Base-by-base conservation (phyloP, 805 yeast genomes). In the Candida michaelii region DNA sequence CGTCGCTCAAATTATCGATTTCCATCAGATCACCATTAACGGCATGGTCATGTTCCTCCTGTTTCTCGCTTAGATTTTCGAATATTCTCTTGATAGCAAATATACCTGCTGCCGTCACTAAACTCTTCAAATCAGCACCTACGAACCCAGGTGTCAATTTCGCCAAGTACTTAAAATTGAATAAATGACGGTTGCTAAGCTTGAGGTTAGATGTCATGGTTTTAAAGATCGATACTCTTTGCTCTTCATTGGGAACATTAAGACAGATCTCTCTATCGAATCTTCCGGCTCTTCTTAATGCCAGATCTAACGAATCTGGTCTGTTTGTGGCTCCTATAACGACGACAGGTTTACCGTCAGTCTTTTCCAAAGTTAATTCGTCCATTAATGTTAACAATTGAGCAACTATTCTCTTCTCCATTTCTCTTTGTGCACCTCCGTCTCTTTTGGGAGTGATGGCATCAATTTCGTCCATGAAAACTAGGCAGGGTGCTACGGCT, bases 391-490 rank as follows among this genome's bases (percentile, higher is more conserved):
- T 93, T 32, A 93, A 71, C 47, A 93, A 71, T 60, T 93, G 99
- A 0, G 98, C 98, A 1, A 93, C 99, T 23, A 93, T 91, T 60
- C 99, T 76, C 52, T 93, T 78, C 60, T 93, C 99, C 98, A 93
- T 93, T 65, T 93, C 99, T 53, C 99, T 74, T 62, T 89, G 97
- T 2, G 97, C 98, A 18, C 74, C 74, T 19, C 96, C 96, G 61
- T 93, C 99, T 66, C 99, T 79, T 59, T 93, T 93, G 0, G 99
- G 99, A 0, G 99, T 93, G 40, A 93, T 90, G 10, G 99, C 97
- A 65, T 93, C 99, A 52, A 93, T 93, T 62, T 93, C 99, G 66
- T 93, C 99, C 56, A 93, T 83, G 56, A 93, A 93, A 39, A 93
- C 77, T 21, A 93, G 66, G 63, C 97, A 90, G 7, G 99, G 99